phyloP scores from a whole-genome alignment of 257 asterid species.

The Fraxinus anomala region DNA sequence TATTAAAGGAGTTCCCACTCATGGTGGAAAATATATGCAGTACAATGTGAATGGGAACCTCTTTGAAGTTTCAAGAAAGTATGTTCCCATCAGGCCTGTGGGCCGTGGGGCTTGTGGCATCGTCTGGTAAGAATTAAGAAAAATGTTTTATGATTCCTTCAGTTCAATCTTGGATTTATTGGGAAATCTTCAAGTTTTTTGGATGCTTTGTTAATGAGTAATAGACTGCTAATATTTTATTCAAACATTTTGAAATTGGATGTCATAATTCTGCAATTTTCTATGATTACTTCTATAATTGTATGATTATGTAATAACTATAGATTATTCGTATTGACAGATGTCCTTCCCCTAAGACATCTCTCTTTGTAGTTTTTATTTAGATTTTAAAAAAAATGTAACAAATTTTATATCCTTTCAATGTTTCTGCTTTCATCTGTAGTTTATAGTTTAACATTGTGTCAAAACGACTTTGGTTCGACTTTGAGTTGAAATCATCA shows the following conservation, averaged over 20 bases:
- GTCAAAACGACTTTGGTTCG: not conserved
- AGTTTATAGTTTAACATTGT: not conserved
- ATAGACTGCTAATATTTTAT: not conserved
- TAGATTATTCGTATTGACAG: not conserved
- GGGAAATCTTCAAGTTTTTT: conserved; percentile 3
- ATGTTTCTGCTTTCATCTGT: not conserved
- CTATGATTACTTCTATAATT: not conserved
- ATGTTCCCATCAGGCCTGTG: conserved; percentile 71
- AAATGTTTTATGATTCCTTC: not conserved
- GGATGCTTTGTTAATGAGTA: not conserved
- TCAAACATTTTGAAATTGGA: not conserved
- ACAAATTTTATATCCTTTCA: too few relatives aligned
- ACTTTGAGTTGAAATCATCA: not conserved
- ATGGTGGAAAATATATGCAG: conserved; percentile 70
- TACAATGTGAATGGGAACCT: conserved; percentile 80
- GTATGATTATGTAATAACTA: not conserved
- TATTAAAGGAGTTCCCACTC: conserved; percentile 63
- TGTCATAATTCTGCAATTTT: conserved; percentile 6
- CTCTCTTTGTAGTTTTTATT: not conserved
- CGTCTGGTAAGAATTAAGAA: conserved; percentile 53
- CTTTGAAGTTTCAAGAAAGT: conserved; percentile 73
- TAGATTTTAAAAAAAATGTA: not conserved
- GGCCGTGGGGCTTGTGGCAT: conserved; percentile 89
- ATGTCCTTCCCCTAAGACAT: not conserved
- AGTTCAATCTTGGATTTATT: not conserved